phyloP scores from a whole-genome alignment of 345 rosid species.

The Pistacia integerrima region DNA sequence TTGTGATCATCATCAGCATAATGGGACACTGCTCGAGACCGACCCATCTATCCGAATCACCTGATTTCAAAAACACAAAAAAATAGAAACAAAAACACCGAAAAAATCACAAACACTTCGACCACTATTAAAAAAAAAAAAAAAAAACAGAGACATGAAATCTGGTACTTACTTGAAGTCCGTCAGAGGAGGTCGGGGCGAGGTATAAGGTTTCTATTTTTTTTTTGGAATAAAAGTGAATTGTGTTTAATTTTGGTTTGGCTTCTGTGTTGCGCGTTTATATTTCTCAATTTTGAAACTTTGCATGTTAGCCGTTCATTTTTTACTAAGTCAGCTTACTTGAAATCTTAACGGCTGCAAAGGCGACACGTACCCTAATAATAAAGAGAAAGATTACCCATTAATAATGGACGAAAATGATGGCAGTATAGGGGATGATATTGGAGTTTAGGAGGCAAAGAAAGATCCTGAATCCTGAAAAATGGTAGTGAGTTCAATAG shows the following conservation, averaged over 20 bases:
- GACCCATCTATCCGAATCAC: slow-evolving; percentile 46
- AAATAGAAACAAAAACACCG: background rate
- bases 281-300: background rate
- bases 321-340: background rate
- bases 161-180: background rate
- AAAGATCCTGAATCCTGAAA: no score
- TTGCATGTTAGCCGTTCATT: background rate
- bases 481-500: no score
- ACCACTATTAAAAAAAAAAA: background rate
- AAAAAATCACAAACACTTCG: background rate
- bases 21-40: slow-evolving; percentile 47
- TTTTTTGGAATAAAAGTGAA: no score
- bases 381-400: no score
- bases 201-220: background rate
- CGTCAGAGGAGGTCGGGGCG: background rate
- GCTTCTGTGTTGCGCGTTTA: background rate
- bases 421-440: no score
- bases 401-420: no score
- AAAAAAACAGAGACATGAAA: background rate
- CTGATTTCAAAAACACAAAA: slow-evolving; percentile 20
- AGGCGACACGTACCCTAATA: background rate
- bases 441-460: no score
- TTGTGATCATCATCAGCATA: slow-evolving; percentile 44
- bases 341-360: background rate
- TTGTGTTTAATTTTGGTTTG: background rate